These are phyloP conservation scores for Boletellus ananas DNA, from an alignment of 768 basidiomycete species.

Conservation along the genomic window DNA sequence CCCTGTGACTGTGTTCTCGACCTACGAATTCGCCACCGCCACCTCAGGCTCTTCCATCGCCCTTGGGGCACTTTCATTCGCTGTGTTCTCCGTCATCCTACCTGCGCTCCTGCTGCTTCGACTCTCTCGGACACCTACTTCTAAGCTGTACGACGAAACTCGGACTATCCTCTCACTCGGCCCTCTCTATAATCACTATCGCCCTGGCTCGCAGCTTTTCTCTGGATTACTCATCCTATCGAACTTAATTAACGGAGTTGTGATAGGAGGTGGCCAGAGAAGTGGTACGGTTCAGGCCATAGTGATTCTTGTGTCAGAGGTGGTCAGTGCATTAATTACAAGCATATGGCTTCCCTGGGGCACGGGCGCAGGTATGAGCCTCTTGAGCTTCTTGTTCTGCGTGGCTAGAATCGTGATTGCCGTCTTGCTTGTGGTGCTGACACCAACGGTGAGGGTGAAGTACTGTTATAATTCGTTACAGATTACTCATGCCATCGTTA, in stretches of 20 bases:
- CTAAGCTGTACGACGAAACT: slow-evolving; percentile 93
- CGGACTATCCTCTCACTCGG: slow-evolving; percentile 87
- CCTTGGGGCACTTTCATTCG: slow-evolving; percentile 80
- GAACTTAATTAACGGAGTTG: slow-evolving; percentile 78
- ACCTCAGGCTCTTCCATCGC: slow-evolving; percentile 58
- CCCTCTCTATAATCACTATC: slow-evolving; percentile 92
- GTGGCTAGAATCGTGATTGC: slow-evolving; percentile 87
- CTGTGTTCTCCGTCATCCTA: slow-evolving; percentile 70
- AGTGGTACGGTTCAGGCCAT: slow-evolving; percentile 92
- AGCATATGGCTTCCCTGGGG: slow-evolving; percentile 97
- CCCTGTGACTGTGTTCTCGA: slow-evolving; percentile 88
- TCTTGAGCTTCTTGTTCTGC: slow-evolving; percentile 90
- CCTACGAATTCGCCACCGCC: slow-evolving; percentile 52
- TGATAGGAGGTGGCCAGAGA: slow-evolving; percentile 85
- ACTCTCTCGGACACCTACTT: slow-evolving; percentile 76
- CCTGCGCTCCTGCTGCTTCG: slow-evolving; percentile 73
- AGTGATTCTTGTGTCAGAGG: slow-evolving; percentile 85
- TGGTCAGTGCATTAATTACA: slow-evolving; percentile 80
- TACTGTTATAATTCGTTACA: background rate
- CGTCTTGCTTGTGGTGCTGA: slow-evolving; percentile 86
- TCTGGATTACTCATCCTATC: slow-evolving; percentile 75
- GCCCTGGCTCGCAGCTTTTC: slow-evolving; percentile 88
- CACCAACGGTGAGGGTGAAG: slow-evolving; percentile 65
- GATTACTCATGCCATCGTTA: slow-evolving; percentile 10
- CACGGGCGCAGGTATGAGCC: slow-evolving; percentile 93